phyloP scores from a whole-genome alignment of 2,329 filamentous ascomycete species.

The Hawksworthiomyces lignivorus region DNA sequence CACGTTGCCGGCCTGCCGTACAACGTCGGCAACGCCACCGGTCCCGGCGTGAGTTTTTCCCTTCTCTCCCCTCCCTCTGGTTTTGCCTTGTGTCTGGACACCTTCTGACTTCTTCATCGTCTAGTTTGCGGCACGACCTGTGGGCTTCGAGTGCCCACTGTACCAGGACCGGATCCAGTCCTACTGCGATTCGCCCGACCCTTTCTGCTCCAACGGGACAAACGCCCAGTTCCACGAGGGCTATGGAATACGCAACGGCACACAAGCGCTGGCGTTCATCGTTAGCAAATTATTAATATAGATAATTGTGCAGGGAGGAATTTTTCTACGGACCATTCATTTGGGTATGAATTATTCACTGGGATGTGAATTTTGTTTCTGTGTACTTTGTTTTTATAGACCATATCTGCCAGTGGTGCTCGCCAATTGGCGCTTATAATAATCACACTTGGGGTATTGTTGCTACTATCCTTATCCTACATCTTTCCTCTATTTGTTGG shows the following conservation, averaged over 20 bases:
- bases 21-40: constrained; percentile 50
- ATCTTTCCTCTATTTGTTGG: too few species aligned
- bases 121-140: constrained; percentile 49
- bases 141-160: constrained; percentile 44
- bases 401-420: too few species aligned
- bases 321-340: too few species aligned
- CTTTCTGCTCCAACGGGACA: constrained; percentile 54
- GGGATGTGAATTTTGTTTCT: background rate
- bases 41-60: constrained; percentile 42
- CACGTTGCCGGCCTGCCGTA: constrained; percentile 44
- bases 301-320: too few species aligned
- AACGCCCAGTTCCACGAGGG: constrained; percentile 46
- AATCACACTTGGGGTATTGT: too few species aligned
- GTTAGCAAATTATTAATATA: constrained; percentile 36
- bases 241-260: constrained; percentile 50
- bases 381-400: background rate
- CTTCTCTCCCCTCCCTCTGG: constrained; percentile 43
- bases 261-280: constrained; percentile 48
- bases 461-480: too few species aligned
- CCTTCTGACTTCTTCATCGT: too few species aligned
- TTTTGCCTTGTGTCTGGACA: constrained; percentile 19
- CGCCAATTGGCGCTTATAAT: too few species aligned
- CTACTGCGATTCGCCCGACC: constrained; percentile 53
- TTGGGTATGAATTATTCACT: too few species aligned
- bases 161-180: constrained; percentile 43